phyloP scores from a whole-genome alignment of 1,284 basidiomycete genomes.

The Puccinia horiana region DNA sequence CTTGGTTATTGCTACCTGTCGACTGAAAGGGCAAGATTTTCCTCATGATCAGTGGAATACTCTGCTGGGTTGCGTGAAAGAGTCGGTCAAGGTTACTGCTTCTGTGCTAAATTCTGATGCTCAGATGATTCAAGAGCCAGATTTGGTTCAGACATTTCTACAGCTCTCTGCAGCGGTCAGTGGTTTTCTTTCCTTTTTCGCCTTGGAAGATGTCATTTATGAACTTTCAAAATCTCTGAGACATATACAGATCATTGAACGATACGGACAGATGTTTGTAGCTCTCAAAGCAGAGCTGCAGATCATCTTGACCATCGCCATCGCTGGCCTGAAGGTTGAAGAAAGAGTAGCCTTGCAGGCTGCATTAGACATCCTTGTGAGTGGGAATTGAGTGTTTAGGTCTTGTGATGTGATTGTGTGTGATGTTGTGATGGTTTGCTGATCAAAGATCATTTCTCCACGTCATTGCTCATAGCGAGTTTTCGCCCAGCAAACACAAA shows the following conservation, averaged over 20 bases:
- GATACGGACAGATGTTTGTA: slow-evolving; percentile 27
- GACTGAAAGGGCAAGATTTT: slow-evolving; percentile 14
- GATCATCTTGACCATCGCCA: slow-evolving; percentile 21
- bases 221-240: not conserved
- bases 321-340: slow-evolving; percentile 26
- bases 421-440: not conserved
- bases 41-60: slow-evolving; percentile 23
- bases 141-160: slow-evolving; percentile 55
- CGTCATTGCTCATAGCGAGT: not conserved
- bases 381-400: not conserved
- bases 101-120: slow-evolving; percentile 30
- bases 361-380: slow-evolving; percentile 38
- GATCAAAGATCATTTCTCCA: not conserved
- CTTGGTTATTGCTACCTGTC: slow-evolving; percentile 16
- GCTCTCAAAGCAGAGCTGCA: slow-evolving; percentile 27
- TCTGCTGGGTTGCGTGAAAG: slow-evolving; percentile 38
- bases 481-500: slow-evolving; percentile 29
- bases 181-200: not conserved
- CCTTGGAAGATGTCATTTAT: not conserved
- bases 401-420: not conserved
- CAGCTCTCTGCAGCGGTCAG: slow-evolving; percentile 50
- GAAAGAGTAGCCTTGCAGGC: slow-evolving; percentile 37
- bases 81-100: slow-evolving; percentile 24
- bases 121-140: slow-evolving; percentile 55
- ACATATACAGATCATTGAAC: slow-evolving; percentile 27